These are phyloP conservation scores for Vitis cinerea DNA, from an alignment of 164 flowering plant genomes.

Conservation along the genomic window DNA sequence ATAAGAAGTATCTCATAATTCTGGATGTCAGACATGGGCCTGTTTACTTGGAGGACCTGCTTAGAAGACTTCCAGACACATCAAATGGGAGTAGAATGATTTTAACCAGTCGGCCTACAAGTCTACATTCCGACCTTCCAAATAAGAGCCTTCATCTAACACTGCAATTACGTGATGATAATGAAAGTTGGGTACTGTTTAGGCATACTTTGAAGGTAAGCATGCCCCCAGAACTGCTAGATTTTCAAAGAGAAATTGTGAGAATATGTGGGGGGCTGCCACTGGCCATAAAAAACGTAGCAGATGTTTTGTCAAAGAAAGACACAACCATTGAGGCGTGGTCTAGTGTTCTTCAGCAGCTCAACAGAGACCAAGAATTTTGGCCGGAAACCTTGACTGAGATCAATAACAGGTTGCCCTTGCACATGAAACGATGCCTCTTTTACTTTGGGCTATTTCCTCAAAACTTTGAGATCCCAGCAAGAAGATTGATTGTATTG, in stretches of 20 bases:
- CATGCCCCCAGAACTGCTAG: background rate
- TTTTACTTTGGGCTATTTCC: background rate
- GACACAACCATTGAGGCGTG: background rate
- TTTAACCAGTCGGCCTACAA: background rate
- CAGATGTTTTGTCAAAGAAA: background rate
- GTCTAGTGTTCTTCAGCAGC: background rate
- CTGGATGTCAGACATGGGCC: background rate
- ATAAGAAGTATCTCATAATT: background rate
- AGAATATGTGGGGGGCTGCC: background rate
- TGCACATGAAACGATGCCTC: background rate
- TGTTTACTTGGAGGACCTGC: background rate
- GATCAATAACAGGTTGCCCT: background rate
- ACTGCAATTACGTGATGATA: conserved; percentile 1
- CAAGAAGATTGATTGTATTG: conserved; percentile 3
- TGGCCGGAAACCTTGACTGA: background rate
- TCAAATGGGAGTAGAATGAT: background rate
- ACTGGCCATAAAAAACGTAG: background rate
- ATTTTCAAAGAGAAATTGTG: background rate
- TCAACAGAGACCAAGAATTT: background rate
- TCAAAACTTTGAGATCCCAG: conserved; percentile 3
- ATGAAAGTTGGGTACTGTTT: conserved; percentile 6
- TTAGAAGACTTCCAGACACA: background rate
- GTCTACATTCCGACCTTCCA: too few relatives aligned
- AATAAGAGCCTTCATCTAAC: background rate
- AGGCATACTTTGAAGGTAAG: background rate